Base-by-base conservation (phyloP, 192 early-diverging fungal genomes). In the Funneliformis geosporum region DNA sequence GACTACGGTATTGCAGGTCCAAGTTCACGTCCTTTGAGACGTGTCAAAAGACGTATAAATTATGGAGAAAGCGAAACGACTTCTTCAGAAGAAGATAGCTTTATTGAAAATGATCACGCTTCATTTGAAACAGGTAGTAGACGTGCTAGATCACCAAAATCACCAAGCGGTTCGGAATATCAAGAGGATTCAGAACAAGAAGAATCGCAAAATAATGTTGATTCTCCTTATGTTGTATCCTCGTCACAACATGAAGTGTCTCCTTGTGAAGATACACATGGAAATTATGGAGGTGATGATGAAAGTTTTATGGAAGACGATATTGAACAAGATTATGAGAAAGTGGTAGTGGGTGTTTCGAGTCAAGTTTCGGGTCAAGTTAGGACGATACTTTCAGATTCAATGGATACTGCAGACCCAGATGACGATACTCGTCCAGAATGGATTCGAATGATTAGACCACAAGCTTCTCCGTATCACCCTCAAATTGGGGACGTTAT, bases 371-470 rank as follows among this genome's bases (percentile, higher is more conserved):
- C 39, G 25, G 38, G n/a, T 42, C 10, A 38, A 6, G 38, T 23
- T 27, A 68, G 18, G 18, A 8, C 33, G 4, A 39, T 11, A 18
- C 11, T 21, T 3, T 5, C 38, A 21, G 18, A 14, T 42, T 68
- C 18, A 16, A 38, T 38, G 18, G 39, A 68, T 18, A 39, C 38
- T 18, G 16, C 18, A 8, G 16, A 68, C 6, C 18, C 18, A 8
- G 38, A 68, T 18, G 66, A 21, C 6, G 66, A 68, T 18, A 68
- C 27, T 39, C 66, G 66, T 39, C 66, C 66, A 39, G 66, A 68
- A n/a, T 68, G 66, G 66, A 68, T 68, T 39, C 42, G 18, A n/a
- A 68, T 27, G 8, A 38, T 68, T 28, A 68, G 40, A 9, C 66
- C 66, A 8, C 27, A 68, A 21, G 27, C 33, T 18, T 38, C 38